phyloP scores from a whole-genome alignment of 1,284 basidiomycete genomes.

The Irpex sp. region DNA sequence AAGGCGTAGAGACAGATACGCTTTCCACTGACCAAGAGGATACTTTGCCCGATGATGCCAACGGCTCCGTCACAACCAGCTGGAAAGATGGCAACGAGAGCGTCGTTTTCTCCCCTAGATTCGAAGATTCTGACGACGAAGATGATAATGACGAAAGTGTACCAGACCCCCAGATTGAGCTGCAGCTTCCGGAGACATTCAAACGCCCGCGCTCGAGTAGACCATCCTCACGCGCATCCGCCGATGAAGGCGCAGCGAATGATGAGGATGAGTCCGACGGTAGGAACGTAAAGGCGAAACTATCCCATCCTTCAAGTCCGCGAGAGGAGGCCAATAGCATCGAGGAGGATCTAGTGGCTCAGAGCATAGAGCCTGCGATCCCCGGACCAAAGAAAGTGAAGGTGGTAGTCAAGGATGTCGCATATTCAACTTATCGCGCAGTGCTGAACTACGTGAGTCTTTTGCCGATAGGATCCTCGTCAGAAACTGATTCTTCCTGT shows the following conservation, averaged over 20 bases:
- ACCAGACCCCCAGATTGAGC: slow-evolving; percentile 21
- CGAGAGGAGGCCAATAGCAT: neutral
- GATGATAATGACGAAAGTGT: slow-evolving; percentile 43
- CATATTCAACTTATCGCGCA: slow-evolving; percentile 79
- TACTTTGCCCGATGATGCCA: slow-evolving; percentile 10
- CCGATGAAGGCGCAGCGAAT: neutral
- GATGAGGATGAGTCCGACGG: neutral
- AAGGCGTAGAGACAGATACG: slow-evolving; percentile 29
- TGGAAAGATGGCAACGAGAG: slow-evolving; percentile 14
- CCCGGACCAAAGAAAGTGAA: slow-evolving; percentile 45
- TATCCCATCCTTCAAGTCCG: neutral
- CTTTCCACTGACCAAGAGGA: slow-evolving; percentile 23
- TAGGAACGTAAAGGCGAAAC: neutral
- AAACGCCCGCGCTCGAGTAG: neutral
- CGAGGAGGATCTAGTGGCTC: neutral
- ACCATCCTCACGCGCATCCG: neutral
- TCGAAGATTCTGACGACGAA: slow-evolving; percentile 51
- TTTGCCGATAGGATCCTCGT: neutral
- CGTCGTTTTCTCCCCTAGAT: slow-evolving; percentile 20
- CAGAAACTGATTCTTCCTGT: neutral
- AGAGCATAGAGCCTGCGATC: slow-evolving; percentile 5
- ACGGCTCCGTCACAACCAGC: neutral
- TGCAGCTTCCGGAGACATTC: slow-evolving; percentile 4
- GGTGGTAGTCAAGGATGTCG: slow-evolving; percentile 70
- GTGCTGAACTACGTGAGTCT: slow-evolving; percentile 73